Evolutionary conservation across 2,329 filamentous ascomycete genomes (phyloP).

Genomic region (Colletotrichum cuscutae): DNA sequence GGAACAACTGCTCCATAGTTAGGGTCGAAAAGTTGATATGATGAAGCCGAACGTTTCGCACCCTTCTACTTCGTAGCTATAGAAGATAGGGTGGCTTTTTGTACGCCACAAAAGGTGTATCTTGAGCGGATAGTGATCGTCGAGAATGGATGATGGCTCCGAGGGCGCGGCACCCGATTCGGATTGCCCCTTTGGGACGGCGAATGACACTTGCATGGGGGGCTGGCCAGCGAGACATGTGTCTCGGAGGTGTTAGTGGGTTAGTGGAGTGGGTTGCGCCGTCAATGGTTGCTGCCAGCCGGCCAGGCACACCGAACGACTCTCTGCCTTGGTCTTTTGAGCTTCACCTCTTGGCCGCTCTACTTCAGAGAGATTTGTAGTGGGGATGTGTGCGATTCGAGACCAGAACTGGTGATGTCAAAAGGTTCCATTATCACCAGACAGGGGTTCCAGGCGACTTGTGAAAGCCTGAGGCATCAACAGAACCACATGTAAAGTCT

Average conservation of each 20-base stretch:
- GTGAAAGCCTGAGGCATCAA: constrained; percentile 4
- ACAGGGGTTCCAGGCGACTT: constrained; percentile 13
- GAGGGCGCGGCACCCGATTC: constrained; percentile 27
- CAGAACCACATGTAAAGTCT: not conserved
- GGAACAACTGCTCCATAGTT: constrained; percentile 12
- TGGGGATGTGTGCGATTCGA: constrained; percentile 19
- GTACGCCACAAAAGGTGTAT: not conserved
- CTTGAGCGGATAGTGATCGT: not conserved
- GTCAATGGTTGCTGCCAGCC: constrained; percentile 12
- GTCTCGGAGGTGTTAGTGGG: constrained; percentile 9
- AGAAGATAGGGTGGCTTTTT: not conserved
- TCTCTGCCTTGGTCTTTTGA: constrained; percentile 16
- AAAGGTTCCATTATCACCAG: constrained; percentile 19
- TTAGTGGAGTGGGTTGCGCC: constrained; percentile 24
- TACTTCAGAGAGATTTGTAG: not conserved
- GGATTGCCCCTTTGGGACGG: constrained; percentile 30
- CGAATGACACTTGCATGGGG: constrained; percentile 24
- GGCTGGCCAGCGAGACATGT: not conserved
- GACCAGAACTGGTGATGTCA: constrained; percentile 29
- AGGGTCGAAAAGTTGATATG: not conserved
- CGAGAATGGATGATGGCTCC: constrained; percentile 30
- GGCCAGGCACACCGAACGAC: constrained; percentile 15
- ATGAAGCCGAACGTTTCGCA: not conserved
- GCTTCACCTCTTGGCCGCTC: not conserved
- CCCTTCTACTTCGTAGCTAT: not conserved